Conservation (phyloP, 31 red algal species). For the Odonthalia washingtoniensis region DNA sequence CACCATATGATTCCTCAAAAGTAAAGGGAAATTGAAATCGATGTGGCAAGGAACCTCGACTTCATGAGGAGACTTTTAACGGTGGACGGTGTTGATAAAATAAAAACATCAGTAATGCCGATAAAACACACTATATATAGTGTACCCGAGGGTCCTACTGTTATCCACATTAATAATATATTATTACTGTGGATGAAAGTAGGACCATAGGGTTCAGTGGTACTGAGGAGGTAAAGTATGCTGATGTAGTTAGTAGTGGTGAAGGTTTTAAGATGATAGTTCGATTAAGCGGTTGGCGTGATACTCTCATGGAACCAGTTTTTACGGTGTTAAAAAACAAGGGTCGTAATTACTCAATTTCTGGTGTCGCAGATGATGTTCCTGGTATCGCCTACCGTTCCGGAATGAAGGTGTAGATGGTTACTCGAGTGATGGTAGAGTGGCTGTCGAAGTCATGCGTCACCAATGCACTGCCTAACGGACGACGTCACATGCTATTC, state of each 20-base stretch:
- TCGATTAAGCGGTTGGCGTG: background rate
- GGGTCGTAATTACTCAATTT: background rate
- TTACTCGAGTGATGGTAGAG: background rate
- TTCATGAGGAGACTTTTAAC: background rate
- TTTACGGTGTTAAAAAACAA: slow-evolving; percentile 38
- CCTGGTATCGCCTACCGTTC: background rate
- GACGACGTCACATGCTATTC: background rate
- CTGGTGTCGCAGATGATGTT: background rate
- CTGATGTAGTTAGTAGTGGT: slow-evolving; percentile 7
- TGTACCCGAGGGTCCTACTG: no score
- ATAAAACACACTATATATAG: slow-evolving; percentile 11
- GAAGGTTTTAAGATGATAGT: slow-evolving; percentile 30
- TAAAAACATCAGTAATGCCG: background rate
- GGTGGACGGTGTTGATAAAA: background rate
- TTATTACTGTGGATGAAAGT: slow-evolving; percentile 19
- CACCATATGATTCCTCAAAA: background rate
- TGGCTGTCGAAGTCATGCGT: background rate
- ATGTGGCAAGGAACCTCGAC: slow-evolving; percentile 8
- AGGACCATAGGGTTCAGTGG: background rate
- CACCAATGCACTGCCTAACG: background rate
- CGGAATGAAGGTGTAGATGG: background rate
- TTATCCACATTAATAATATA: no score
- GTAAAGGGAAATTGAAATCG: slow-evolving; percentile 13
- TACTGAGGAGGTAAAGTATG: background rate
- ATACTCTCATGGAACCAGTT: background rate